Evolutionary conservation across 2,329 filamentous ascomycete species (phyloP), one percentile per base, ranked within the genome.

Genomic region (Ophiostoma novo-ulmi): DNA sequence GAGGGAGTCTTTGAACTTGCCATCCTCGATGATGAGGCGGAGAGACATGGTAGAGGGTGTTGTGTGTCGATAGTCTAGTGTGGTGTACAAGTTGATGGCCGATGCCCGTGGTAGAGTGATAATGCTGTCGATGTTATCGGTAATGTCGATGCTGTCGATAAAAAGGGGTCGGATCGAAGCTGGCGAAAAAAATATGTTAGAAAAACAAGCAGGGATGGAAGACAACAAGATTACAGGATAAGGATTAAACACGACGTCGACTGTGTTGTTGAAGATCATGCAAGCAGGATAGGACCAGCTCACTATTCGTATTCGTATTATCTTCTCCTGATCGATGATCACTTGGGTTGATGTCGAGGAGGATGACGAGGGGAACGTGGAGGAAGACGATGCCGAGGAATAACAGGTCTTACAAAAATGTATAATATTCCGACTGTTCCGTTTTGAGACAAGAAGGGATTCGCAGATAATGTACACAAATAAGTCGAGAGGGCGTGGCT

Each of bases 11-110:
- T 92, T 88, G 80, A 99, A 97, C 75, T 88, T 88, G 73, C 88
- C 89, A 74, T 95, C 91, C 77, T 97, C 92, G 76, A 99, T 94
- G 35, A 87, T 88, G 68, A 99, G 84, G 69, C 91, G 89, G 69
- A 94, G 83, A 72, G 90, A 83, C 93, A 97, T 97, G 74, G 72
- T 44, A 31, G 44, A 65, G 64, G 17, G 64, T 48, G 65, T 63
- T 2, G 22, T 20, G 65, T 13, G 36, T 31, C 7, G 61, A 36
- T 44, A 7, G 39, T 44, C 10, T 44, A 17, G 11, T 44, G 39
- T 44, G 39, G 14, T 44, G 26, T 35, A 11, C 4, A 17, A 35
- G n/a, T 35, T 8, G 55, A 22, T 10, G 48, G 48, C 11, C 48
- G 14, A 44, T 44, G 39, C 39, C 39, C 5, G 52, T 11, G 52